Conservation (phyloP, 371 early-diverging fungal genomes). For the Funneliformis caledonium region DNA sequence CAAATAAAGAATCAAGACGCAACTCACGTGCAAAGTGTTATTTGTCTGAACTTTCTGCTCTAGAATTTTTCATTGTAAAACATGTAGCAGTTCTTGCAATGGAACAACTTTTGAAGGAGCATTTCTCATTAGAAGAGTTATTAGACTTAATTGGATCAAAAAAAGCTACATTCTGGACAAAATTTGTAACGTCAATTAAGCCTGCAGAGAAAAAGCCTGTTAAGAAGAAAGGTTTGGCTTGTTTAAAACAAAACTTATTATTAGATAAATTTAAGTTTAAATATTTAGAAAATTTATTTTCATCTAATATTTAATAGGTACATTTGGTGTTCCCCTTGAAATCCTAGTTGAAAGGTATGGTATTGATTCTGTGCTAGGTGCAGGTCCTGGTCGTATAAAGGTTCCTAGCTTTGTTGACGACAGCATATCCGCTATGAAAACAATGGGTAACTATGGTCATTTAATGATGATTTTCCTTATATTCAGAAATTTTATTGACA, state of each 20-base stretch:
- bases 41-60: slow-evolving; percentile 80
- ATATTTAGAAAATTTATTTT: not conserved
- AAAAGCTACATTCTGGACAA: slow-evolving; percentile 75
- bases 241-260: not conserved
- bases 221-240: slow-evolving; percentile 63
- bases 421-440: slow-evolving; percentile 74
- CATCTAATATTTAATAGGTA: slow-evolving; percentile 54
- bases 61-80: slow-evolving; percentile 84
- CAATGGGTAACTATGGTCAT: slow-evolving; percentile 66
- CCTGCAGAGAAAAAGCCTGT: slow-evolving; percentile 64
- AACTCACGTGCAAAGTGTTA: slow-evolving; percentile 56
- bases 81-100: slow-evolving; percentile 83
- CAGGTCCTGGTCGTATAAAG: slow-evolving; percentile 74
- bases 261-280: not conserved
- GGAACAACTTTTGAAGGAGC: slow-evolving; percentile 69
- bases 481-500: not conserved
- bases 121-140: slow-evolving; percentile 72
- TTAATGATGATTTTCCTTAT: not conserved
- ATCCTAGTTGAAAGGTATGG: slow-evolving; percentile 82
- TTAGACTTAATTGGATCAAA: slow-evolving; percentile 73
- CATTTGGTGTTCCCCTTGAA: slow-evolving; percentile 93
- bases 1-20: not conserved
- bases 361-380: slow-evolving; percentile 80
- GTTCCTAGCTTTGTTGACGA: slow-evolving; percentile 89
- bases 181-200: slow-evolving; percentile 69